Base-by-base conservation (phyloP, 2,329 filamentous ascomycete genomes). In the Paracamarosporium sp. region DNA sequence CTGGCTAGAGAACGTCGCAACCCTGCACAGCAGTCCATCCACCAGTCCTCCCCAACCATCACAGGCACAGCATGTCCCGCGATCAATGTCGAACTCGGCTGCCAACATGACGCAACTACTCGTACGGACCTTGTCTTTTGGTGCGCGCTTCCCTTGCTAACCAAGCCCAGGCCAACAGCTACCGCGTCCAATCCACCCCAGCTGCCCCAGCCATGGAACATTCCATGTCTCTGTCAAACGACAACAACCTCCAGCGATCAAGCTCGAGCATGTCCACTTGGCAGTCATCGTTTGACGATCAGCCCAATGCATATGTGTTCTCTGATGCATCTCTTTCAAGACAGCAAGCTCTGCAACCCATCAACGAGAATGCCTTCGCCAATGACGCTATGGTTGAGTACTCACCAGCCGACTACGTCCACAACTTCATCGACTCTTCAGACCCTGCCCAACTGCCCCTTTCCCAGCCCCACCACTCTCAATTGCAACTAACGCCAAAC, bases 321-420 rank as follows among this genome's bases (percentile, higher is more conserved):
- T 69, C 74, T 36, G 61, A 66, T 15, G 47, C 51, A 11, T 63
- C 70, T 24, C 56, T 62, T 59, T 63, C 53, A 27, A 62, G 53
- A 45, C 67, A 63, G 50, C 57, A 64, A 27, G 38, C 55, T 8
- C 68, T 74, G 12, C 68, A 73, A 47, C 56, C 67, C 22, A 69
- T 74, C 40, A 57, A 63, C 53, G 72, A 72, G 60, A 22, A 62
- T 6, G 40, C 55, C 40, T 60, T 63, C 50, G n/a, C 52, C 51
- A 60, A 54, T 55, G 54, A 56, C 52, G 60, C 60, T 57, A 66
- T 72, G 60, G 61, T 67, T 58, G 74, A 73, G 63, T 78, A 77
- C 65, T 68, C 69, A 41, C 76, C 75, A 46, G 63, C 61, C 52
- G 74, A 79, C 44, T 79, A 73, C 56, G 58, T 76, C 64, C 73